Percentiles rank a stretch among this genome's conserved stretches.
phyloP scores from a whole-genome alignment of 1,139 yeast species.

The Pichiaceae sp. region DNA sequence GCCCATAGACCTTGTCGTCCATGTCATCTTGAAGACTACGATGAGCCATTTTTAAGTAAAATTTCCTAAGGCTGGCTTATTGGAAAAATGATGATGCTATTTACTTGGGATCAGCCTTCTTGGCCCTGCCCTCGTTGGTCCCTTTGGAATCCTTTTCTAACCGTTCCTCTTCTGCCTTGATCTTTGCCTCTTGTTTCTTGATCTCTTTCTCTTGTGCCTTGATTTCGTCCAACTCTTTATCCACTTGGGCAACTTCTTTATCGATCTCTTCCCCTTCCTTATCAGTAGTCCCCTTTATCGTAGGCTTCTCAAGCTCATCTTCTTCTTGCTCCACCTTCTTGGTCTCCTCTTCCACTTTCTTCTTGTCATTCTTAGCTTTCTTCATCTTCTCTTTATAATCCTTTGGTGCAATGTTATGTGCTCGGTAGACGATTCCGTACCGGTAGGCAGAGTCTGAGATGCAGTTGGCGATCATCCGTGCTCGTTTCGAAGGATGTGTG shows the following conservation, averaged over 20 bases:
- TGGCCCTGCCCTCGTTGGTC: no score
- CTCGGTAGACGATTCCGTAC: not conserved
- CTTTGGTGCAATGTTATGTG: not conserved
- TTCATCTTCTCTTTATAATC: not conserved
- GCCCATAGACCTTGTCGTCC: constrained; percentile 26
- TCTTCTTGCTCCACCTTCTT: no score
- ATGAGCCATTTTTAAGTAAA: not conserved
- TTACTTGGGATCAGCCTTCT: no score
- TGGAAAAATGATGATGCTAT: no score
- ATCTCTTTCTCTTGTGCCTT: not conserved
- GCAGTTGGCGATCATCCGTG: constrained; percentile 5
- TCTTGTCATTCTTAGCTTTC: not conserved
- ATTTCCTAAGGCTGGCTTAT: no score
- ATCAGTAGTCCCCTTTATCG: no score
- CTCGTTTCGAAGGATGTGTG: not conserved
- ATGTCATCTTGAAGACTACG: constrained; percentile 18
- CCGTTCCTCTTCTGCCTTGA: not conserved
- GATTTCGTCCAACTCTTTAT: no score
- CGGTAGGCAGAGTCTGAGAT: not conserved
- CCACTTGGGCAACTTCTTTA: no score
- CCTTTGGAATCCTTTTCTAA: not conserved
- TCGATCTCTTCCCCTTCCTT: no score
- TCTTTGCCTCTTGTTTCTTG: not conserved
- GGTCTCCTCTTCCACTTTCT: no score
- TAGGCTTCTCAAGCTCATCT: no score